Base-by-base conservation (phyloP, 2,329 filamentous ascomycete genomes). In the Beauveria sp. region DNA sequence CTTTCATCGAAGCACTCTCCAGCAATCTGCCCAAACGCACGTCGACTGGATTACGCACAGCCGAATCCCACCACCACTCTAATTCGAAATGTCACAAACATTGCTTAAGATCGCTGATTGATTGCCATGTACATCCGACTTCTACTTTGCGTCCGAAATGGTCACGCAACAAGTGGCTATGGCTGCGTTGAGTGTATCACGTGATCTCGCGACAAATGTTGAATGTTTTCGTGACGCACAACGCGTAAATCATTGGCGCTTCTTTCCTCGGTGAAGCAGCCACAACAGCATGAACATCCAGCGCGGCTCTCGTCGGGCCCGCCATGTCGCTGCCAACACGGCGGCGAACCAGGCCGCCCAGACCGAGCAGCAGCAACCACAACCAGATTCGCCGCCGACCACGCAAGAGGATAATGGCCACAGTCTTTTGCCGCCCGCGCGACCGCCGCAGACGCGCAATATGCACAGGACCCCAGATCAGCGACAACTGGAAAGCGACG, bases 281-380 rank as follows among this genome's bases (percentile, higher is more conserved):
- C 26, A 58, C 3, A 31, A 28, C 43, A 57, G 38, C 57, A 71
- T 73, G 71, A 70, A 73, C 64, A 66, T 71, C 62, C 60, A 65
- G 56, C 70, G 69, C 58, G 71, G 71, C 60, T 70, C 71, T 43
- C 68, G 71, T 61, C 62, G 70, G 49, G 68, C 70, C 57, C 71
- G 71, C 45, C 66, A 71, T 66, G 70, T 69, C 62, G 68, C 70
- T 14, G 66, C 69, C 20, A 64, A 67, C 26, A 64, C 63, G 31
- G 60, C 66, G 54, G 64, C 66, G 54, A 63, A 62, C 60, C 51
- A 53, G 42, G 49, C 60, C 5, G 53, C 61, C 14, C 63, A 63
- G 48, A 26, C 60, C 18, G 61, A 61, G 28, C 64, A 62, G 45
- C 51, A 31, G 48, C 61, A 54, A 54, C 60, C 43, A 26, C 62